Conservation (phyloP, 75 land plant species). For the Picea glauca region DNA sequence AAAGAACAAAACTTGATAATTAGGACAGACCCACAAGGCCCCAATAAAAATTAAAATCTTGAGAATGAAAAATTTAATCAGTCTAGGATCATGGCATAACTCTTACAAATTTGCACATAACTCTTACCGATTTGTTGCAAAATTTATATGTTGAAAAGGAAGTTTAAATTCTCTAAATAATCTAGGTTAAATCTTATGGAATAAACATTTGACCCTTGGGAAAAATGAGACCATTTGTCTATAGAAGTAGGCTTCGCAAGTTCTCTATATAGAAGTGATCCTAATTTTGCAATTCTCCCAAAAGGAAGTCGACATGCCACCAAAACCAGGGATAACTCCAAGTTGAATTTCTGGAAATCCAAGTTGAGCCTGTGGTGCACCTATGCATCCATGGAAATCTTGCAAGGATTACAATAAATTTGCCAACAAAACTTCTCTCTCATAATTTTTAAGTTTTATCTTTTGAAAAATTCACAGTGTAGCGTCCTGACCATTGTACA, state of each 20-base stretch:
- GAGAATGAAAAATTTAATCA: too few species aligned
- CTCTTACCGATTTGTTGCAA: too few species aligned
- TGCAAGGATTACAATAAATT: constrained; percentile 19
- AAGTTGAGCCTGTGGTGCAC: constrained; percentile 73
- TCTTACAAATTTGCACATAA: too few species aligned
- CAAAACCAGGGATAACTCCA: constrained; percentile 95
- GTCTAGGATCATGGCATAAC: too few species aligned
- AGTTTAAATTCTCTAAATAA: too few species aligned
- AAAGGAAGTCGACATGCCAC: constrained; percentile 50
- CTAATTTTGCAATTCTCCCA: not conserved
- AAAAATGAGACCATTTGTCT: not conserved
- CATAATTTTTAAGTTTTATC: not conserved
- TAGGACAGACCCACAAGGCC: too few species aligned
- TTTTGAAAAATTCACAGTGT: not conserved
- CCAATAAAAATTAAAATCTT: too few species aligned
- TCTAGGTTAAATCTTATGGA: not conserved
- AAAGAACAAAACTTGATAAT: too few species aligned
- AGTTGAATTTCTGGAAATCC: constrained; percentile 97
- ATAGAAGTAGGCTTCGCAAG: not conserved
- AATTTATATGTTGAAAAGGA: too few species aligned
- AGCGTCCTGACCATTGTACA: not conserved
- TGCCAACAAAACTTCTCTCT: not conserved
- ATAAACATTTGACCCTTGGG: not conserved
- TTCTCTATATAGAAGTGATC: not conserved
- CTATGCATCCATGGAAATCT: constrained; percentile 94